Conservation (phyloP, 495 filamentous ascomycete genomes). For the Mycothermus thermophilus region DNA sequence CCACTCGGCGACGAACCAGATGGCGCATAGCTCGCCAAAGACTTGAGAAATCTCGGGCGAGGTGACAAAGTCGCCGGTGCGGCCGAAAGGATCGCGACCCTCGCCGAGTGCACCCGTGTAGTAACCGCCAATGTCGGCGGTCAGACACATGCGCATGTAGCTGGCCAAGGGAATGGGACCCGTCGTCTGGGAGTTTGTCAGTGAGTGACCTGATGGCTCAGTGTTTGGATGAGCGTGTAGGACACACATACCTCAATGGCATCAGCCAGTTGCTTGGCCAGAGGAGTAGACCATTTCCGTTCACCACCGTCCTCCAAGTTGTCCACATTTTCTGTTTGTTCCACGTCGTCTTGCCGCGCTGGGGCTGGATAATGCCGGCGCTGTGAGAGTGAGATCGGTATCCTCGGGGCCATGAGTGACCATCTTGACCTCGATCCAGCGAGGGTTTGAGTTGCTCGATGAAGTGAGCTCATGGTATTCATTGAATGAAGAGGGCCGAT, state of each 20-base stretch:
- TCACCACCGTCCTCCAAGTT: constrained; percentile 24
- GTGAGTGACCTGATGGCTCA: constrained; percentile 1
- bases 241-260: constrained; percentile 55
- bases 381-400: neutral
- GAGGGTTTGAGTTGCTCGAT: constrained; percentile 2
- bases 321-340: constrained; percentile 16
- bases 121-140: constrained; percentile 80
- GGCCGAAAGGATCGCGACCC: constrained; percentile 71
- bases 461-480: neutral
- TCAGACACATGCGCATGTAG: constrained; percentile 98
- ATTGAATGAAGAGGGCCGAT: constrained; percentile 5
- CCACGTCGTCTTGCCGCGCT: neutral
- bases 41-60: constrained; percentile 95
- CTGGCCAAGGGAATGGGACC: constrained; percentile 83
- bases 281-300: constrained; percentile 69
- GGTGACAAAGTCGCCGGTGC: constrained; percentile 87
- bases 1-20: constrained; percentile 96
- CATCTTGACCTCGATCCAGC: constrained; percentile 1
- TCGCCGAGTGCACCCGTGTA: constrained; percentile 59
- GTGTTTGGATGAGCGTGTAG: neutral
- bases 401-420: neutral
- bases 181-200: constrained; percentile 40
- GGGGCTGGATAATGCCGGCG: constrained; percentile 11
- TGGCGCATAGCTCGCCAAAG: constrained; percentile 83
- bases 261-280: constrained; percentile 69